Base-by-base conservation (phyloP, 2,329 filamentous ascomycete species). In the Leptosphaerulina australis region DNA sequence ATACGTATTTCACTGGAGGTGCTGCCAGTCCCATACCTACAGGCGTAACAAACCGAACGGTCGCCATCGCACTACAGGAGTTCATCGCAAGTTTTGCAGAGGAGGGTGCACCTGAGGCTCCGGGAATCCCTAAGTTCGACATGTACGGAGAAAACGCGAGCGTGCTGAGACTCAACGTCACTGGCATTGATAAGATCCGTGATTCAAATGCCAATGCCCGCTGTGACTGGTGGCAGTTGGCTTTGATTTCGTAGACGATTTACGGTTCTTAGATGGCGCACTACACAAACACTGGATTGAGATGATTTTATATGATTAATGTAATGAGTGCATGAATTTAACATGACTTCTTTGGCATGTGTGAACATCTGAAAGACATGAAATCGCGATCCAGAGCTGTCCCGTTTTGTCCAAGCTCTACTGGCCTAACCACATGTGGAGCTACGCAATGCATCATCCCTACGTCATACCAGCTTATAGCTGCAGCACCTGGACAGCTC, bases 211-310 rank as follows among this genome's bases (percentile, higher is more conserved):
- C 74, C 8, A 81, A 79, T 58, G 59, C 60, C 31, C 71, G 81
- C 56, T 83, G 81, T 65, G 66, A 69, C 44, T 83, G 74, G 72
- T 83, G 81, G 81, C 79, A 83, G 69, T 75, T 78, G 63, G 77
- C 68, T 22, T 56, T 78, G 43, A 17, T 46, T 1, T 51, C 48
- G 36, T 65, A 62, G 41, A 41, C 31, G 10, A 44, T 39, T 8
- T n/a, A 11, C 7, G 4, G 25, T 28, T 12, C 35, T 30, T 5
- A 7, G 18, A 36, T 39, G 20, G 4, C 15, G 20, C 14, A 43
- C 9, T 9, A 10, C 18, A 43, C n/a, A 34, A 20, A 28, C 20
- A 20, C 11, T 18, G 18, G 22, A 14, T 31, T 11, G 14, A 37
- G 29, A 21, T 12, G 18, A 39, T 21, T 25, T 18, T 39, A 25